Evolutionary conservation across 108 stramenopile genomes (phyloP).

Genomic region (Discostella pseudostelligera): DNA sequence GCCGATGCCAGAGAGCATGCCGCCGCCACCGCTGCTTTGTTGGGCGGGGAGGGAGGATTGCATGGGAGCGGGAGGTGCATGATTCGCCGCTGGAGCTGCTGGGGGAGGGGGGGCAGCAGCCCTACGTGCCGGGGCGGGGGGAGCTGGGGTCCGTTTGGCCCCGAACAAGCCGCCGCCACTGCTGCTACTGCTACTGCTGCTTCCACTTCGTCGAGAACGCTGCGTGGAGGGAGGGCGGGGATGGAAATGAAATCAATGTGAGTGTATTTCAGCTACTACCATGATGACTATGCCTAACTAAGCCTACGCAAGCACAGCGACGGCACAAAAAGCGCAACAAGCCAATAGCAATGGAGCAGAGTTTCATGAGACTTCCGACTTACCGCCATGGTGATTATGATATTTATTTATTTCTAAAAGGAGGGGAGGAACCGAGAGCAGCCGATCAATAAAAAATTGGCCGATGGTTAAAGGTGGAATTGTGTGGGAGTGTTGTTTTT

Average conservation of each 20-base stretch:
- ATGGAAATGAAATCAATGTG: neutral
- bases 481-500: too few relatives aligned
- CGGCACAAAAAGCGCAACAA: too few relatives aligned
- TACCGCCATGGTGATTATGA: neutral
- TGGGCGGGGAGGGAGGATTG: constrained; percentile 45
- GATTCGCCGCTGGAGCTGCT: constrained; percentile 44
- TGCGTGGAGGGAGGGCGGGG: neutral
- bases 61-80: constrained; percentile 47
- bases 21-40: constrained; percentile 72
- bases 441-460: too few relatives aligned
- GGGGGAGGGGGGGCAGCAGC: constrained; percentile 46
- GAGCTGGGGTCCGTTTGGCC: constrained; percentile 26
- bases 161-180: constrained; percentile 36
- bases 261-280: too few relatives aligned
- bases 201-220: constrained; percentile 35
- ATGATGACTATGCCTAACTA: too few relatives aligned
- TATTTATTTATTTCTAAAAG: too few relatives aligned
- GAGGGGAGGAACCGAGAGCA: too few relatives aligned
- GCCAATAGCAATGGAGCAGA: too few relatives aligned
- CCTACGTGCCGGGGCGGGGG: constrained; percentile 38
- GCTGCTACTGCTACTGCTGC: constrained; percentile 13
- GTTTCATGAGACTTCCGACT: neutral
- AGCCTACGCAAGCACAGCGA: too few relatives aligned
- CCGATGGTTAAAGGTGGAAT: too few relatives aligned
- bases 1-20: constrained; percentile 94